These are phyloP conservation scores for Microthyrium microscopicum DNA, from an alignment of 2,329 filamentous ascomycete genomes.

Conservation along the genomic window DNA sequence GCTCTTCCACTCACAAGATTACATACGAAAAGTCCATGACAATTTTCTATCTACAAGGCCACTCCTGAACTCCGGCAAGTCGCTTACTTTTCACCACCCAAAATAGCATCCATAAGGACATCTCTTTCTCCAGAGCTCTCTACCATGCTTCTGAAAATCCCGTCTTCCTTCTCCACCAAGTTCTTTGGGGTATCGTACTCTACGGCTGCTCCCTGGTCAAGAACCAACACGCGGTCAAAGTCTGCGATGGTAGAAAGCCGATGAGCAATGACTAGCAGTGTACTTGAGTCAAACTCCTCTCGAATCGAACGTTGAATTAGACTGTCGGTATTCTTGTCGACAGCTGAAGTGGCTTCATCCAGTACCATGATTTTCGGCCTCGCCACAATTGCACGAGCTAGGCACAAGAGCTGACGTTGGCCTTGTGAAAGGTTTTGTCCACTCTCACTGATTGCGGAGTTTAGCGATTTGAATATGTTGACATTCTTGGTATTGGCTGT, in stretches of 20 bases:
- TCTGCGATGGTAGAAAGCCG: slow-evolving; percentile 9
- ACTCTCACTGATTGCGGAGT: slow-evolving; percentile 9
- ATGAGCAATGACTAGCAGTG: slow-evolving; percentile 10
- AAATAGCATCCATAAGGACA: slow-evolving; percentile 16
- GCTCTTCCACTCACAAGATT: too few relatives aligned
- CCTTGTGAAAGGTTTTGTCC: slow-evolving; percentile 12
- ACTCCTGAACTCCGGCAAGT: too few relatives aligned
- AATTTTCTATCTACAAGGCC: too few relatives aligned
- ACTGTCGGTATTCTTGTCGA: slow-evolving; percentile 60
- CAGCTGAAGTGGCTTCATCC: slow-evolving; percentile 63
- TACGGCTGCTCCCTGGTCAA: slow-evolving; percentile 7
- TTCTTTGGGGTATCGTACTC: slow-evolving; percentile 51
- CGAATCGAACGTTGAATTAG: slow-evolving; percentile 59
- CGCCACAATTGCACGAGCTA: slow-evolving; percentile 12
- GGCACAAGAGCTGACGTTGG: slow-evolving; percentile 13
- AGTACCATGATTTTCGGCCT: slow-evolving; percentile 63
- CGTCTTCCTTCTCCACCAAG: slow-evolving; percentile 35
- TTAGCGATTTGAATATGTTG: slow-evolving; percentile 11
- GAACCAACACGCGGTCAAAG: slow-evolving; percentile 9
- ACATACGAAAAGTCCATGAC: too few relatives aligned
- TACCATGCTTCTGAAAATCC: slow-evolving; percentile 43
- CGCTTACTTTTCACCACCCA: not conserved
- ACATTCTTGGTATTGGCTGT: slow-evolving; percentile 7
- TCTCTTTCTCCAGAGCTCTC: slow-evolving; percentile 22
- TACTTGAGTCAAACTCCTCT: slow-evolving; percentile 20